Conservation (phyloP, 1,284 basidiomycete species). For the Ustilago lituana region DNA sequence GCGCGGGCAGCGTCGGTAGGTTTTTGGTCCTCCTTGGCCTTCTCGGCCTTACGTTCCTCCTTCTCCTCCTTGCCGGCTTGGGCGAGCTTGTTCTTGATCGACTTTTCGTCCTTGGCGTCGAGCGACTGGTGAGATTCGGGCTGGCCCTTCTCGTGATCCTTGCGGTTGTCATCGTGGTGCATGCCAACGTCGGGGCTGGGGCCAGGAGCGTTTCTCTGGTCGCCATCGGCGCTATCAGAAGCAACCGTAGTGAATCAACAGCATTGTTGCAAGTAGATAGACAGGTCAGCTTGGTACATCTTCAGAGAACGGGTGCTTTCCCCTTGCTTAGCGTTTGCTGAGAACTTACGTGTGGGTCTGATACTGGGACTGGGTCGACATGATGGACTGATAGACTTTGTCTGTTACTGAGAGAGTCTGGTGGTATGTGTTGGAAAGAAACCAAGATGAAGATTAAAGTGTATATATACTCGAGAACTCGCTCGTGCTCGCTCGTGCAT, state of each 20-base stretch:
- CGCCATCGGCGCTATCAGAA: slow-evolving; percentile 55
- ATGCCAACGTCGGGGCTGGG: slow-evolving; percentile 50
- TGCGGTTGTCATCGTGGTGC: slow-evolving; percentile 50
- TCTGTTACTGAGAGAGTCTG: too few relatives aligned
- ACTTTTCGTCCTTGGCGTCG: slow-evolving; percentile 61
- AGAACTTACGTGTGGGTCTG: slow-evolving; percentile 53
- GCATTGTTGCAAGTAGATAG: too few relatives aligned
- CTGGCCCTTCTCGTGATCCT: slow-evolving; percentile 58
- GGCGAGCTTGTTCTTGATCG: slow-evolving; percentile 63
- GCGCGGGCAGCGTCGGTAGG: slow-evolving; percentile 45
- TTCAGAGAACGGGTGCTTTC: too few relatives aligned
- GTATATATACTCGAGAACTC: slow-evolving; percentile 26
- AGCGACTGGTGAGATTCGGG: slow-evolving; percentile 58
- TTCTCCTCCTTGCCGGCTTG: slow-evolving; percentile 60
- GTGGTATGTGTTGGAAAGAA: too few relatives aligned
- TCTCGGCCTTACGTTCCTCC: slow-evolving; percentile 39
- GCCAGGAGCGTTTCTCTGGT: slow-evolving; percentile 54
- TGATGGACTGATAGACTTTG: too few relatives aligned
- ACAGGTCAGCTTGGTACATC: too few relatives aligned
- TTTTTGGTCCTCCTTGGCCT: slow-evolving; percentile 39
- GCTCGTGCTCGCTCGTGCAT: too few relatives aligned
- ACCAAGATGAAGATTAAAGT: too few relatives aligned
- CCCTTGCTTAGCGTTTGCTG: too few relatives aligned
- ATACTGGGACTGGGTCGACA: slow-evolving; percentile 47
- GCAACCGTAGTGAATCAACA: too few relatives aligned